Evolutionary conservation across 148 eudicot species (phyloP), one percentile per base, ranked within the genome.

Genomic region (Suaeda aralocaspica): DNA sequence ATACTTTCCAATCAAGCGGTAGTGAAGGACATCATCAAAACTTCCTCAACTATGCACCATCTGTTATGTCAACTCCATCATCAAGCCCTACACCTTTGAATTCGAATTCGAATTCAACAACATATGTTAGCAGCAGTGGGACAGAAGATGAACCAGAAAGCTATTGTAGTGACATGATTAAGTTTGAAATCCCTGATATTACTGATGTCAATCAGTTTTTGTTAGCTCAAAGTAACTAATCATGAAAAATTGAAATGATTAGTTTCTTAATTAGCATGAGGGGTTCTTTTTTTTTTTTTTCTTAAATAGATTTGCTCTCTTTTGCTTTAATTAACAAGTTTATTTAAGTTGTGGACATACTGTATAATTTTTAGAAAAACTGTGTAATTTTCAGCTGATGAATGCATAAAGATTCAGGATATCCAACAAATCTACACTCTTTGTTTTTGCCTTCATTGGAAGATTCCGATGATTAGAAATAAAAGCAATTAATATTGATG

Each of bases 91-190:
- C 94, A 0, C 87, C 84, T 2, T 74, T 86, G 74, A 75, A 85
- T 70, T 89, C 93, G 42, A 68, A 66, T 41, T 82, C 94, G 24
- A 84, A 78, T 64, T 81, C 82, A 9, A 72, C 90, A 0, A 79
- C 80, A 0, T 76, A 80, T 45, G 30, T 82, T 66, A 74, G 73
- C 77, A 71, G 79, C 42, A 78, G 80, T 50, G 79, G 78, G 25
- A 76, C 82, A 0, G 98, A 90, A 60, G 88, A 90, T 30, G 96
- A 88, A 66, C 81, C 72, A 34, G 96, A 92, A 30, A 66, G 89
- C 77, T 86, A 85, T 71, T 81, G 89, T 74, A 90, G 88, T 80
- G 79, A 73, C 71, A 61, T 87, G 77, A 71, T 87, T 58, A 88
- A 87, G 71, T 88, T 80, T 70, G 95, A 88, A 60, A 81, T 86